Conservation (phyloP, 139 green algal species). For the Penium margaritaceum region DNA sequence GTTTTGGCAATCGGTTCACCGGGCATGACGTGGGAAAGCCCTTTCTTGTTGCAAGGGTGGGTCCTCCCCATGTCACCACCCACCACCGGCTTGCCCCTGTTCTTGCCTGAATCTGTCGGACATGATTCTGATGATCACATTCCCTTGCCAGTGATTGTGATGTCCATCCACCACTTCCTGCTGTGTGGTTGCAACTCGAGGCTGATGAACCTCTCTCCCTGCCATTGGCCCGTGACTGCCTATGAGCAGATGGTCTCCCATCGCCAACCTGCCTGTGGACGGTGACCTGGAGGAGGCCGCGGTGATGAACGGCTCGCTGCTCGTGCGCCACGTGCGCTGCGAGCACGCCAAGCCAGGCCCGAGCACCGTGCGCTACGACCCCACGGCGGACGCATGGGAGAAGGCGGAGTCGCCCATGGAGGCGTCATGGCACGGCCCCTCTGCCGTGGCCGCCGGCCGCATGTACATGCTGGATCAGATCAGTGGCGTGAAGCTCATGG, state of each 20-base stretch:
- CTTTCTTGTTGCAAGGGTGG: too few species aligned
- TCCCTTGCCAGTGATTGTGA: too few species aligned
- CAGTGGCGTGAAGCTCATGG: slow-evolving; percentile 5
- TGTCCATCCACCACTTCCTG: too few species aligned
- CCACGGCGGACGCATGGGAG: not conserved
- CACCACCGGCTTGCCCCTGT: too few species aligned
- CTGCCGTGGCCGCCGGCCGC: slow-evolving; percentile 1
- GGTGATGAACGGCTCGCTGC: not conserved
- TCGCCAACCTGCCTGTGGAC: not conserved
- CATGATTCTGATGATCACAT: too few species aligned
- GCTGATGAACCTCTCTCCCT: too few species aligned
- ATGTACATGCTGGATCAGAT: slow-evolving; percentile 36
- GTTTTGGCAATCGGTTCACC: too few species aligned
- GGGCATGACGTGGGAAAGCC: too few species aligned
- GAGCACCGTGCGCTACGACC: not conserved
- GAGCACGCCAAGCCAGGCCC: slow-evolving; percentile 4
- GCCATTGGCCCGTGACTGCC: too few species aligned
- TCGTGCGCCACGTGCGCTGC: slow-evolving; percentile 27
- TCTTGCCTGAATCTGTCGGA: too few species aligned
- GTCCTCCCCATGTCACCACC: too few species aligned
- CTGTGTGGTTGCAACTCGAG: too few species aligned
- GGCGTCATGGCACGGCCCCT: slow-evolving; percentile 19
- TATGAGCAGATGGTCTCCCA: slow-evolving; percentile 12
- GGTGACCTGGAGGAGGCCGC: slow-evolving; percentile 20
- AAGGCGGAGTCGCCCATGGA: not conserved